Percentiles rank a stretch among this genome's conserved stretches.
Evolutionary conservation across 2,329 filamentous ascomycete species (phyloP).

Genomic region (Curvularia eragrostidis): DNA sequence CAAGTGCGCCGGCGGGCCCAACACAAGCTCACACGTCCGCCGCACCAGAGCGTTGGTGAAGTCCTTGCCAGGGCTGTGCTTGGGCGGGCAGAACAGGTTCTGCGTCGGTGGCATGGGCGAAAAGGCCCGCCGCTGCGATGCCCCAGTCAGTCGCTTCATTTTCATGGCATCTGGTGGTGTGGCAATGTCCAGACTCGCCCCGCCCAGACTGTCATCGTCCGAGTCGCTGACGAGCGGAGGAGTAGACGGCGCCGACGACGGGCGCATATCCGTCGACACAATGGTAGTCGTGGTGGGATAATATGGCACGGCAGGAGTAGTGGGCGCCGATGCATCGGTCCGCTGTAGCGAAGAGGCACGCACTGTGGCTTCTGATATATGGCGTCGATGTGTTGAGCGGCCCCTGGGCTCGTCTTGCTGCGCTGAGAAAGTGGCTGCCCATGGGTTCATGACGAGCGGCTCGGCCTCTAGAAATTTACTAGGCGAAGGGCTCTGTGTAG

Average conservation of each 20-base stretch:
- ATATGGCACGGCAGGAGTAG: slow-evolving; percentile 34
- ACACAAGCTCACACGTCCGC: slow-evolving; percentile 76
- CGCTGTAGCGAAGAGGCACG: slow-evolving; percentile 30
- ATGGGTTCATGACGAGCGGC: slow-evolving; percentile 37
- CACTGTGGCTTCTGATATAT: slow-evolving; percentile 48
- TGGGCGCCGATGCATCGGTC: slow-evolving; percentile 21
- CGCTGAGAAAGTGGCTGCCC: slow-evolving; percentile 24
- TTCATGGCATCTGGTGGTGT: slow-evolving; percentile 50
- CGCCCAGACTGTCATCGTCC: slow-evolving; percentile 53
- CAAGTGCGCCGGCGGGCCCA: slow-evolving; percentile 81
- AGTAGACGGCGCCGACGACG: slow-evolving; percentile 51
- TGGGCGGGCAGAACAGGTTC: slow-evolving; percentile 66
- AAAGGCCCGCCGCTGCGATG: slow-evolving; percentile 64
- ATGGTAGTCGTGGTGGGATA: slow-evolving; percentile 26
- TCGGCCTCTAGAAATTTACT: slow-evolving; percentile 43
- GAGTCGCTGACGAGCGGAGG: slow-evolving; percentile 55
- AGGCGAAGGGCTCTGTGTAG: slow-evolving; percentile 38
- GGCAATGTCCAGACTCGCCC: slow-evolving; percentile 47
- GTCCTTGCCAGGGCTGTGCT: slow-evolving; percentile 47
- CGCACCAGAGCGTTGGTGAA: slow-evolving; percentile 68
- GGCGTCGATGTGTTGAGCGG: slow-evolving; percentile 44
- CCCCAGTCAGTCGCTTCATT: slow-evolving; percentile 56
- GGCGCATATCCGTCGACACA: slow-evolving; percentile 29
- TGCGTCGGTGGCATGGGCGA: slow-evolving; percentile 73
- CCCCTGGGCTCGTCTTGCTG: slow-evolving; percentile 32